phyloP scores from a whole-genome alignment of 768 basidiomycete genomes.

The Mycena haematopus region DNA sequence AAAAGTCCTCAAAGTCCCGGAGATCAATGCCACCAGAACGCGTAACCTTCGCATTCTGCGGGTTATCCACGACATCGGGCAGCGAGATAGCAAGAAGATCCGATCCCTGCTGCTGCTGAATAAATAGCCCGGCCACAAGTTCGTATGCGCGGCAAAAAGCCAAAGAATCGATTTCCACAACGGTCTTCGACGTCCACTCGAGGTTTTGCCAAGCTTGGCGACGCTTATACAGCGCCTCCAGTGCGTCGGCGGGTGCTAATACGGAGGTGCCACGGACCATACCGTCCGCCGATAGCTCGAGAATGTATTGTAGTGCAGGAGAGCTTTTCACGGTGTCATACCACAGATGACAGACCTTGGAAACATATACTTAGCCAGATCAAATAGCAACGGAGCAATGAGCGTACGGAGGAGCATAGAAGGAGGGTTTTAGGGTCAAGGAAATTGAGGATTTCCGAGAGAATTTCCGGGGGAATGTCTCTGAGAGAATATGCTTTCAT shows the following conservation, averaged over 20 bases:
- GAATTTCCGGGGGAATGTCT: slow-evolving; percentile 6
- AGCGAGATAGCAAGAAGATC: neutral
- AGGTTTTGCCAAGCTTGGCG: slow-evolving; percentile 13
- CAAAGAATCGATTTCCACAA: neutral
- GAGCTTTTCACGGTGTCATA: slow-evolving; percentile 1
- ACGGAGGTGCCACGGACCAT: neutral
- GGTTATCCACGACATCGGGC: neutral
- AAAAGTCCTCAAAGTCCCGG: slow-evolving; percentile 8
- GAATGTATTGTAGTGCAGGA: slow-evolving; percentile 4
- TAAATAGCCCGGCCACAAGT: slow-evolving; percentile 9
- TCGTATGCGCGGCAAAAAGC: slow-evolving; percentile 8
- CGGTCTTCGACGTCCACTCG: slow-evolving; percentile 5
- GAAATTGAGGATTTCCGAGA: slow-evolving; percentile 8
- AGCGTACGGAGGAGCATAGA: slow-evolving; percentile 2
- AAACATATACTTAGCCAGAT: neutral
- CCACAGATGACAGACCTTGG: slow-evolving; percentile 14
- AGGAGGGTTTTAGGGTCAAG: slow-evolving; percentile 8
- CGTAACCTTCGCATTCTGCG: neutral
- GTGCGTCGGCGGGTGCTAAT: neutral
- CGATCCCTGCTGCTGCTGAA: neutral
- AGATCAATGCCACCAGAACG: neutral
- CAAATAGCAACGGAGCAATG: neutral
- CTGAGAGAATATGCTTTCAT: neutral
- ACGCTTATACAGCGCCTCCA: neutral
- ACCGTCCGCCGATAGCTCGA: slow-evolving; percentile 22